Evolutionary conservation across 1,284 basidiomycete species (phyloP).

Genomic region (Porogramme epimiltina): DNA sequence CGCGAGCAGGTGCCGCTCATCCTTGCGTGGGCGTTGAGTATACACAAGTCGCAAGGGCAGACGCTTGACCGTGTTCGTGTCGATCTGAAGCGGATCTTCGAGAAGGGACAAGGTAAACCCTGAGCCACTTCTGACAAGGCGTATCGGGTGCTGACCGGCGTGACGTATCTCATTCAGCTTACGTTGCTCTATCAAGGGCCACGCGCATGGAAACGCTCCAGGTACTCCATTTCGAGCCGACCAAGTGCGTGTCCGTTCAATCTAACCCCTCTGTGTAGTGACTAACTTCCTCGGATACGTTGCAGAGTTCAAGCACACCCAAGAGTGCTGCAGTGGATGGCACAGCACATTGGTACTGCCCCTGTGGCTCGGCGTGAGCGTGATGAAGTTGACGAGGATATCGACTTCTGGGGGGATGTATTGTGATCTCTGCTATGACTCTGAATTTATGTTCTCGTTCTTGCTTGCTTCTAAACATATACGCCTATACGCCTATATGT

Average conservation of each 20-base stretch:
- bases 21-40: constrained; percentile 79
- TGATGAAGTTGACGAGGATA: constrained; percentile 11
- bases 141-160: background rate
- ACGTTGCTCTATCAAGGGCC: constrained; percentile 71
- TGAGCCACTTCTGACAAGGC: background rate
- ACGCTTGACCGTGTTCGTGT: constrained; percentile 79
- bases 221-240: constrained; percentile 57
- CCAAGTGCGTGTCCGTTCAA: constrained; percentile 41
- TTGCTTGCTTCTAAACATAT: too few relatives aligned
- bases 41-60: constrained; percentile 89
- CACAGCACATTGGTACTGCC: constrained; percentile 12
- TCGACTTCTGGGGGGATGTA: constrained; percentile 16
- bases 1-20: constrained; percentile 73
- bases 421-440: too few relatives aligned
- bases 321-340: constrained; percentile 35
- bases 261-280: constrained; percentile 38
- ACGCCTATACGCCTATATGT: too few relatives aligned
- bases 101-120: constrained; percentile 72
- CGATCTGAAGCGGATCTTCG: constrained; percentile 68
- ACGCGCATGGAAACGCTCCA: constrained; percentile 66
- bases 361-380: background rate
- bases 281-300: background rate
- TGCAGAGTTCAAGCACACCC: constrained; percentile 32
- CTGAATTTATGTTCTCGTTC: too few relatives aligned
- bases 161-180: constrained; percentile 40